A percentile compares a stretch with the other conserved stretches of the same genome.
phyloP scores from a whole-genome alignment of 345 rosid genomes.

The Ceriops tagal region DNA sequence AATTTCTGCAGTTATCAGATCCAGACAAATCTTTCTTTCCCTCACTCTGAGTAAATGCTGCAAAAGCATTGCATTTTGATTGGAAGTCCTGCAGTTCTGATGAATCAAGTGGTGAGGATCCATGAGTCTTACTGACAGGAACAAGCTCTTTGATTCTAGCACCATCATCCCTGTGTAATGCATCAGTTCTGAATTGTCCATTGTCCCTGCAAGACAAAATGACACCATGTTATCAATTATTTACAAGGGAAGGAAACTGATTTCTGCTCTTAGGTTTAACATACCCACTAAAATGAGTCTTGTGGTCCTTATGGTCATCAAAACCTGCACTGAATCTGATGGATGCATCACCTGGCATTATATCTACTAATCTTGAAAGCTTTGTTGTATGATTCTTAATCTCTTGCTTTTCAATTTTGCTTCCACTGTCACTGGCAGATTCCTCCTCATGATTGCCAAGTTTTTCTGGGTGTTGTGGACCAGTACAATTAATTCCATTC shows the following conservation, averaged over 20 bases:
- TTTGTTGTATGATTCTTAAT: slow-evolving; percentile 5
- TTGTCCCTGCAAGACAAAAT: slow-evolving; percentile 48
- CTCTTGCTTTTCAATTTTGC: slow-evolving; percentile 15
- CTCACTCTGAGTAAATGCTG: slow-evolving; percentile 5
- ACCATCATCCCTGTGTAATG: slow-evolving; percentile 19
- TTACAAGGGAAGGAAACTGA: neutral
- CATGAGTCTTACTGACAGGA: slow-evolving; percentile 19
- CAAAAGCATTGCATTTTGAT: slow-evolving; percentile 14
- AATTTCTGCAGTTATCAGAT: slow-evolving; percentile 15
- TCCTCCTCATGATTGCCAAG: slow-evolving; percentile 1
- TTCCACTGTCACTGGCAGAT: slow-evolving; percentile 5
- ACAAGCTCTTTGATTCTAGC: slow-evolving; percentile 20
- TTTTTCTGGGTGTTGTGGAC: neutral
- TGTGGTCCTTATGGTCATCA: slow-evolving; percentile 31
- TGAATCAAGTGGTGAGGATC: slow-evolving; percentile 19
- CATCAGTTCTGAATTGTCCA: slow-evolving; percentile 28
- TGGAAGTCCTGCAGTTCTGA: slow-evolving; percentile 9
- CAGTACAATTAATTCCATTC: slow-evolving; percentile 26
- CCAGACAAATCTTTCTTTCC: slow-evolving; percentile 14
- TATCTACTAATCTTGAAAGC: slow-evolving; percentile 24
- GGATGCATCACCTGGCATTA: slow-evolving; percentile 26
- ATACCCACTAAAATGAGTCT: slow-evolving; percentile 36
- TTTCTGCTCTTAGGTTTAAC: slow-evolving; percentile 20
- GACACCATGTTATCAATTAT: slow-evolving; percentile 15
- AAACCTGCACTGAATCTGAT: slow-evolving; percentile 16